Base-by-base conservation (phyloP, 2,329 filamentous ascomycete genomes). In the Talaromyces verruculosus region DNA sequence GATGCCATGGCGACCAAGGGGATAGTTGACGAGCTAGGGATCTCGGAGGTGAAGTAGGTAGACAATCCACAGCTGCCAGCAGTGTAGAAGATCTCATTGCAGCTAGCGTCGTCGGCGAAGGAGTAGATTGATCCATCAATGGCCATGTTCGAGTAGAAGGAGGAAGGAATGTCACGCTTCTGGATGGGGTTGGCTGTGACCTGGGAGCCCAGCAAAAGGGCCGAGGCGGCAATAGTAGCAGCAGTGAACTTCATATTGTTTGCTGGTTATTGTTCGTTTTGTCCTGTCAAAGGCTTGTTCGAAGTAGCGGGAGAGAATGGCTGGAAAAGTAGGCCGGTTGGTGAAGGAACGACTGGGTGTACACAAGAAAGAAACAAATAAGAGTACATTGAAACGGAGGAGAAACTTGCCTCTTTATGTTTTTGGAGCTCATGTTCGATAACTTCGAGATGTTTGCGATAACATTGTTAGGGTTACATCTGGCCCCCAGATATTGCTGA, bases 101-200 rank as follows among this genome's bases (percentile, higher is more conserved):
- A 66, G 10, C 35, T 47, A 17, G 65, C 41, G 33, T 66, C 58
- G 19, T 47, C 33, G 22, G 19, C 49, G 11, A 59, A 66, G 2
- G 65, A 51, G 61, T 35, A 66, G 13, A 66, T 66, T 11, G 65
- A 66, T 13, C 65, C 65, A 39, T 61, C 57, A 17, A 66, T 66
- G 6, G 33, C 15, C 43, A 41, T 39, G 35, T 66, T 19, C n/a
- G 39, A 41, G 60, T 66, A 66, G 61, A 49, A 63, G 10, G 65
- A 66, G 6, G 60, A 51, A 13, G 65, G 65, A 28, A 66, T 63
- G 30, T 58, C 53, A 3, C 65, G 65, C 60, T 66, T 66, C 60
- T 59, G 49, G 15, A 62, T n/a, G 25, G 59, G 65, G 28, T 55
- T 55, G 15, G 65, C 63, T 19, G 41, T 22, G 13, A 39, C 49